phyloP scores from a whole-genome alignment of 805 yeast genomes.

The Torulaspora microellipsoides region DNA sequence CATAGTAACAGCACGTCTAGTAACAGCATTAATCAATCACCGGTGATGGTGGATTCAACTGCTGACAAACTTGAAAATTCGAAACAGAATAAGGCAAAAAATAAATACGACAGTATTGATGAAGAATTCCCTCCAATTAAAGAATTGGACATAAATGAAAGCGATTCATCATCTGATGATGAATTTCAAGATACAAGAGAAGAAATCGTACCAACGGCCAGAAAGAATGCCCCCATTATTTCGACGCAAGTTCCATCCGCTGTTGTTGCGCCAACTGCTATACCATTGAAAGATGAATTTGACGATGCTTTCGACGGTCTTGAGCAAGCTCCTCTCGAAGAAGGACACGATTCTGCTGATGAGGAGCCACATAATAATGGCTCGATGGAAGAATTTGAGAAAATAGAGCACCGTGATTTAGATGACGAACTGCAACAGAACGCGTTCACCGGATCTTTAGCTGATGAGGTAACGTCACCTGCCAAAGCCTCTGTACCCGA shows the following conservation, averaged over 20 bases:
- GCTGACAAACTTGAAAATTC: neutral
- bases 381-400: constrained; percentile 26
- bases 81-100: constrained; percentile 3
- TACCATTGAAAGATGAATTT: constrained; percentile 26
- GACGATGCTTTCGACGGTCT: constrained; percentile 44
- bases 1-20: neutral
- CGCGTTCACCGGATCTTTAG: constrained; percentile 21
- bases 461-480: constrained; percentile 3
- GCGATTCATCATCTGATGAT: constrained; percentile 42
- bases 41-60: neutral
- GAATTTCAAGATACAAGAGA: constrained; percentile 36
- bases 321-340: constrained; percentile 42
- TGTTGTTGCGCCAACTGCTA: constrained; percentile 7
- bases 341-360: constrained; percentile 32
- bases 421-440: constrained; percentile 25
- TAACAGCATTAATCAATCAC: neutral
- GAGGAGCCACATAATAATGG: constrained; percentile 21
- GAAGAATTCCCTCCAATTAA: constrained; percentile 60
- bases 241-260: neutral
- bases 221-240: neutral
- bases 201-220: constrained; percentile 12
- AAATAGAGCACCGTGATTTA: constrained; percentile 24
- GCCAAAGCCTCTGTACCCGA: constrained; percentile 3
- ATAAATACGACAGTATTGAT: constrained; percentile 3
- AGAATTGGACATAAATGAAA: constrained; percentile 51